Base-by-base conservation (phyloP, 768 basidiomycete genomes). In the Mrakia gelida region DNA sequence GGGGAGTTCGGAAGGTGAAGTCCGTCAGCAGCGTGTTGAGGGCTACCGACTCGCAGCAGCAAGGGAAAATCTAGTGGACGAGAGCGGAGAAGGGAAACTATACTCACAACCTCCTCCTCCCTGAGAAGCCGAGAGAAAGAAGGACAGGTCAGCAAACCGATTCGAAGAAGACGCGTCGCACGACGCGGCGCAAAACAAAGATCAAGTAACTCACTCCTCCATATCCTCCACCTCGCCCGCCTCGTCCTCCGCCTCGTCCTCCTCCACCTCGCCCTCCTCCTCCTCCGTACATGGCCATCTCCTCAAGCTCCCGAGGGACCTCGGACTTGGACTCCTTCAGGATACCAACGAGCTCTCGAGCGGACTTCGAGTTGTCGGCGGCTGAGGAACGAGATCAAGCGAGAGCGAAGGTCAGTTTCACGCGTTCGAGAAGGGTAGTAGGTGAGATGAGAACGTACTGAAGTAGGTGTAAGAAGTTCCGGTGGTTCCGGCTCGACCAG, bases 401-500 rank as follows among this genome's bases (percentile, higher is more conserved):
- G n/a, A n/a, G n/a, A n/a, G 3, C 52, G 41, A 38, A 54, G 43
- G 23, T 23, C 23, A 54, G 16, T 52, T 11, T 21, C n/a, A 1
- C 15, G 21, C 0, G 11, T 15, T 72, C 41, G 49, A 10, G 38
- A 18, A 61, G 49, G n/a, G 7, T 59, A 43, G 43, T 38, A 63
- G 82, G 98, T 94, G 71, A 52, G 18, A 72, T 6, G 71, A 30
- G 41, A 21, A 72, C 71, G 95, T 92, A 67, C 94, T 97, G 86
- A 98, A 95, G 88, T 94, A 98, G 10, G 95, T 96, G 86, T 93
- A 95, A 0, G 94, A 93, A 56, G 90, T 91, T 81, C 95, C 95
- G 84, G 90, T 95, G 34, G 81, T 78, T 71, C 95, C 95, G 80
- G 96, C 97, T 84, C 96, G 94, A 80, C 96, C 97, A 68, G 86